Evolutionary conservation across 345 rosid species (phyloP).

Genomic region (Pistacia vera): DNA sequence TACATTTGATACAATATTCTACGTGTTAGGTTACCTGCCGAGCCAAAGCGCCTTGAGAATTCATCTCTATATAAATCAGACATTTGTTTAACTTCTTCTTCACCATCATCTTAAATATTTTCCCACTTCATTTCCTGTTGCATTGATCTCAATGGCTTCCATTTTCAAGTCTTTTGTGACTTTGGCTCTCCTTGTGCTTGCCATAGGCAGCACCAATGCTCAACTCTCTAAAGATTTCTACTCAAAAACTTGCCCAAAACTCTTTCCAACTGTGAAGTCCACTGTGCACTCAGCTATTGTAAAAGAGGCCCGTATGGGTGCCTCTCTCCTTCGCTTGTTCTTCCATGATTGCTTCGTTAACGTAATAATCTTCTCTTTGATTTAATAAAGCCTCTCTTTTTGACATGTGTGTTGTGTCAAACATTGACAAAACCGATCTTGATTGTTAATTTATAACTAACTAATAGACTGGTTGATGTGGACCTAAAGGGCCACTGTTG

Average conservation of each 20-base stretch:
- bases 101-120: not conserved
- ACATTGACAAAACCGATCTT: not conserved
- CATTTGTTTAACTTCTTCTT: not conserved
- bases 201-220: conserved; percentile 43
- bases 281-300: conserved; percentile 54
- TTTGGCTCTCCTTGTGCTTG: conserved; percentile 39
- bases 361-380: conserved; percentile 34
- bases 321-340: conserved; percentile 80
- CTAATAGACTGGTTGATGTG: too few species aligned
- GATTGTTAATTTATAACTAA: not conserved
- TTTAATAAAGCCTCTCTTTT: not conserved
- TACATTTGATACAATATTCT: conserved; percentile 21
- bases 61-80: conserved; percentile 48
- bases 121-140: not conserved
- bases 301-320: conserved; percentile 66
- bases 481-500: not conserved
- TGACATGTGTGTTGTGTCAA: not conserved
- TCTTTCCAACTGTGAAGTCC: conserved; percentile 51
- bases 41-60: conserved; percentile 22
- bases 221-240: conserved; percentile 75
- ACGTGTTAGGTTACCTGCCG: conserved; percentile 71
- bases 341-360: conserved; percentile 97
- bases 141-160: conserved; percentile 23
- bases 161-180: conserved; percentile 20
- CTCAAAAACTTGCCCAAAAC: conserved; percentile 63